Percentiles rank a stretch among this genome's conserved stretches.
Evolutionary conservation across 352 stramenopile genomes (phyloP).

Genomic region (Sclerospora graminicola): DNA sequence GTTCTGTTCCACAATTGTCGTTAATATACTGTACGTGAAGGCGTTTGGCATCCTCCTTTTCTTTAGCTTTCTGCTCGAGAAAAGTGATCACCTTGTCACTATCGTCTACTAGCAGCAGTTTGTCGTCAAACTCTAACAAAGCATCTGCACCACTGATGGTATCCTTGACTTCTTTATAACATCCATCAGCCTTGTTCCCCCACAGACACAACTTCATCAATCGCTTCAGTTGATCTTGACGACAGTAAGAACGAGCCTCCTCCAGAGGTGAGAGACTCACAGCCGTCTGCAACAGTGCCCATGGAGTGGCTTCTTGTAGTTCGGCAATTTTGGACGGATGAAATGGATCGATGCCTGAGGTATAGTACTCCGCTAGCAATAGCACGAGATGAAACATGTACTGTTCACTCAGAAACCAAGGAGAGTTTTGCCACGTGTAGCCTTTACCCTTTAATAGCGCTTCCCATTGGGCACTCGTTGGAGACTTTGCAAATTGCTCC

Average conservation of each 20-base stretch:
- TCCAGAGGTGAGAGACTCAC: conserved; percentile 19
- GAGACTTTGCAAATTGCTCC: conserved; percentile 24
- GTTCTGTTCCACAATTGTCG: conserved; percentile 68
- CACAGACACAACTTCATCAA: conserved; percentile 68
- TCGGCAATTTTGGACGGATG: conserved; percentile 49
- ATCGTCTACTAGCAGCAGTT: conserved; percentile 50
- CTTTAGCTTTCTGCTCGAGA: conserved; percentile 16
- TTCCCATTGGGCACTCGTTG: conserved; percentile 38
- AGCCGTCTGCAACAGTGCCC: conserved; percentile 46
- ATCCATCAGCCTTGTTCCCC: conserved; percentile 71
- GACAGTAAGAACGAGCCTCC: conserved; percentile 12
- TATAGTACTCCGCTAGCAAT: conserved; percentile 52
- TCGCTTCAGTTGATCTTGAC: conserved; percentile 30
- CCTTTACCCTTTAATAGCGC: conserved; percentile 23
- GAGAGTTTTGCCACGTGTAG: conserved; percentile 64
- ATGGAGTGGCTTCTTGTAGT: conserved; percentile 39
- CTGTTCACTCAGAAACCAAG: conserved; percentile 65
- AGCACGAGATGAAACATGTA: conserved; percentile 71
- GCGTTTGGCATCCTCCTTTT: conserved; percentile 6
- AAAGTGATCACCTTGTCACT: conserved; percentile 36
- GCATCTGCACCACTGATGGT: conserved; percentile 44
- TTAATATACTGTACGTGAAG: conserved; percentile 55
- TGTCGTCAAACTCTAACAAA: conserved; percentile 45
- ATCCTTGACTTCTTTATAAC: conserved; percentile 66
- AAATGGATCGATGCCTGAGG: conserved; percentile 52